Conservation (phyloP, 768 basidiomycete genomes). For the Agrocybe praecox region DNA sequence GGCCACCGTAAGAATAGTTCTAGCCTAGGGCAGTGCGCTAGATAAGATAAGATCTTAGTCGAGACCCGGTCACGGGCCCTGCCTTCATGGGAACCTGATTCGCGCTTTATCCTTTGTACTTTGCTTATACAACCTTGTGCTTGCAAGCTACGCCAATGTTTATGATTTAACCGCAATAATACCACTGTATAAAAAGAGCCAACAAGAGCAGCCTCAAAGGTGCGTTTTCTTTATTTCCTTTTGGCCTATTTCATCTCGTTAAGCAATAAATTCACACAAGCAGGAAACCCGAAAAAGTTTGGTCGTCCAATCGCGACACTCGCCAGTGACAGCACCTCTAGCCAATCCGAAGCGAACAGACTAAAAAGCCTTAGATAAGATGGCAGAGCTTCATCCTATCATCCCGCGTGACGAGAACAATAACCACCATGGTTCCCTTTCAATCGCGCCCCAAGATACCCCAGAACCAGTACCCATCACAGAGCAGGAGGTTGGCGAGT, state of each 20-base stretch:
- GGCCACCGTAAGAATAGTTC: no score
- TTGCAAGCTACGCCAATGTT: neutral
- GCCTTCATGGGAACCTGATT: neutral
- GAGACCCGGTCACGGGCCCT: neutral
- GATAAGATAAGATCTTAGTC: neutral
- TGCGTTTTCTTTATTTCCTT: neutral
- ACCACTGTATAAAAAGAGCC: neutral
- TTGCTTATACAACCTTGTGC: neutral
- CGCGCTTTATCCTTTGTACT: neutral
- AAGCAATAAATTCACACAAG: neutral
- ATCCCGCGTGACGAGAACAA: conserved; percentile 38
- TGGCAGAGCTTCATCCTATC: conserved; percentile 44
- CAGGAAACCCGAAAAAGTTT: neutral
- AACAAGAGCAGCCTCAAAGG: neutral
- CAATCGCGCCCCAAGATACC: conserved; percentile 41
- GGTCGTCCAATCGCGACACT: neutral
- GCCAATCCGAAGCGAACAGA: neutral
- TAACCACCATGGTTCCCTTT: conserved; percentile 13
- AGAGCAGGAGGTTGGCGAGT: conserved; percentile 92
- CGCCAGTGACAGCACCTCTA: neutral
- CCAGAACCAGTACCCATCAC: conserved; percentile 75
- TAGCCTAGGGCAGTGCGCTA: neutral
- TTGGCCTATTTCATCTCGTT: neutral
- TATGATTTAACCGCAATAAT: neutral
- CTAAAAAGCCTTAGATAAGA: conserved; percentile 6